Base-by-base conservation (phyloP, 2,329 filamentous ascomycete genomes). In the Hirsutella minnesotensis region DNA sequence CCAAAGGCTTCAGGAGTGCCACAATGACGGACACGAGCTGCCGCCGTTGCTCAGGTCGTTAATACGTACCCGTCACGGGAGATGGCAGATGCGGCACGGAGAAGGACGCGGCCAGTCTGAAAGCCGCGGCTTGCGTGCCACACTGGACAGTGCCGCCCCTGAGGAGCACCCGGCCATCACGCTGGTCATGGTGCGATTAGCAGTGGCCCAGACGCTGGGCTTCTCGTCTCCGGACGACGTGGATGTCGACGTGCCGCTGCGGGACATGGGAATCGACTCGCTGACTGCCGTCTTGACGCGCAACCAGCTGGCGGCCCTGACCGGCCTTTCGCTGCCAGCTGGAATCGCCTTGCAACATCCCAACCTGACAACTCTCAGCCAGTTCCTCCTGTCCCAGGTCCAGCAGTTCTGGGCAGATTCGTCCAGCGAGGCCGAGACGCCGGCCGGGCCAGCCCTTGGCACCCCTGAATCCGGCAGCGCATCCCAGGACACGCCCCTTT, bases 261-360 rank as follows among this genome's bases (percentile, higher is more conserved):
- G 47, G 35, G 44, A 46, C 9, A 29, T 49, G 24, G 49, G 49
- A 4, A 44, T 51, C 34, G 47, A 51, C 40, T 51, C 49, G 9
- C 29, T 51, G 34, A 48, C 46, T 9, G 47, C 46, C 5, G 46
- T 48, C 5, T 43, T 44, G 29, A 45, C 42, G n/a, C 43, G 49
- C 10, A 49, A 47, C 37, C 42, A 44, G 15, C 36, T 51, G 9
- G 39, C 44, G 15, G 33, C 43, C 16, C 24, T 40, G 20, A 51
- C 49, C 3, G 41, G 43, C 31, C 33, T 49, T 10, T 15, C 37
- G 4, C 37, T 38, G 39, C 19, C 39, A 16, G 40, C 43, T n/a
- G n/a, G n/a, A 29, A 18, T 33, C 48, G 20, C 37, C 39, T 9
- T 43, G 44, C 27, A n/a, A 33, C 18, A 41, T 9, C n/a, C n/a